Conservation (phyloP, 2,329 filamentous ascomycete genomes). For the Phaeomoniella chlamydospora region DNA sequence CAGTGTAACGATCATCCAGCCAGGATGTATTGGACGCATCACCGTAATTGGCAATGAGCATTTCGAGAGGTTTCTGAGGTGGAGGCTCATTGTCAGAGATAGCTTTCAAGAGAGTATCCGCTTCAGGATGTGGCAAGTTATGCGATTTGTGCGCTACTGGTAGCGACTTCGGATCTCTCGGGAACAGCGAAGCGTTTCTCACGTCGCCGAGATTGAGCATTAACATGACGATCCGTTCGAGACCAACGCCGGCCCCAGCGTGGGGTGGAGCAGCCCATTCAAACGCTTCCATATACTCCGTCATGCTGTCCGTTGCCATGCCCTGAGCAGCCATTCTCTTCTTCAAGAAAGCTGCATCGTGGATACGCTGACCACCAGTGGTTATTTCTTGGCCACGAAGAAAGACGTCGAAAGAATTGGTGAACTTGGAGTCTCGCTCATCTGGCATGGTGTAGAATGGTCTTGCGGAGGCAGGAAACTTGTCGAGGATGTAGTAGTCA, state of each 20-base stretch:
- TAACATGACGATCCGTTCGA: constrained; percentile 67
- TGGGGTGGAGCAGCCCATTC: constrained; percentile 67
- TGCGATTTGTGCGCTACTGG: constrained; percentile 37
- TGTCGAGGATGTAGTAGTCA: constrained; percentile 77
- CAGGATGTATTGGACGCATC: constrained; percentile 77
- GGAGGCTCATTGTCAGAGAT: not conserved
- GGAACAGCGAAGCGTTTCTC: constrained; percentile 63
- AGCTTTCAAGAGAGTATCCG: constrained; percentile 47
- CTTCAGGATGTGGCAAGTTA: constrained; percentile 53
- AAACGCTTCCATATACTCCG: constrained; percentile 67
- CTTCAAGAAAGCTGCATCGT: constrained; percentile 52
- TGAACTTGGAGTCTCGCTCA: constrained; percentile 47
- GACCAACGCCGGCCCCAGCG: constrained; percentile 64
- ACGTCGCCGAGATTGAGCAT: constrained; percentile 67
- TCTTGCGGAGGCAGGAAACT: constrained; percentile 61
- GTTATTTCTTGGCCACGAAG: constrained; percentile 72
- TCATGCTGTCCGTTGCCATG: constrained; percentile 55
- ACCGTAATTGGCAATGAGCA: constrained; percentile 77
- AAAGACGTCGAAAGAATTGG: constrained; percentile 80
- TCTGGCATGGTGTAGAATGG: constrained; percentile 76
- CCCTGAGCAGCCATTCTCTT: constrained; percentile 55
- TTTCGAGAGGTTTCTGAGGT: constrained; percentile 52
- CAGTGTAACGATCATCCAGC: constrained; percentile 66
- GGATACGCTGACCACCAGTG: constrained; percentile 71
- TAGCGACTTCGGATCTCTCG: constrained; percentile 64